A percentile compares a stretch with the other conserved stretches of the same genome.
Evolutionary conservation across 352 stramenopile species (phyloP).

Genomic region (Phytophthora litchii): DNA sequence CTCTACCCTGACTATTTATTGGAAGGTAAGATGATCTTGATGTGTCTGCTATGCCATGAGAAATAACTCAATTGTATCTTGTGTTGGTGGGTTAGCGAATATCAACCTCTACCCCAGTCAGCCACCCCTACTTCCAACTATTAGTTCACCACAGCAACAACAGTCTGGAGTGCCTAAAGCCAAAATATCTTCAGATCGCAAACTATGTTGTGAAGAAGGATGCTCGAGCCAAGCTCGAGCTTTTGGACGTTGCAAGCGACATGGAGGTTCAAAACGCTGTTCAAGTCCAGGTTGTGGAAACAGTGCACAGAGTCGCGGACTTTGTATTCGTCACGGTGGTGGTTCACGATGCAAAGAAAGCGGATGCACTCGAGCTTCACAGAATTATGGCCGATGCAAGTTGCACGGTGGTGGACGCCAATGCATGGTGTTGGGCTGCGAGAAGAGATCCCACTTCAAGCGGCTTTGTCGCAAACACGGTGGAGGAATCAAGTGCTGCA

Average conservation of each 20-base stretch:
- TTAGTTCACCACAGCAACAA: conserved; percentile 24
- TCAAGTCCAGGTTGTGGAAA: conserved; percentile 64
- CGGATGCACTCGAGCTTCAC: conserved; percentile 44
- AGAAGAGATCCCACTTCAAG: conserved; percentile 80
- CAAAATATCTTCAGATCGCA: conserved; percentile 27
- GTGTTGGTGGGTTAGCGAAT: too few relatives aligned
- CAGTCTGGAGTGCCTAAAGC: too few relatives aligned
- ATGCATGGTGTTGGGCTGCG: conserved; percentile 59
- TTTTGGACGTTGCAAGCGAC: conserved; percentile 81
- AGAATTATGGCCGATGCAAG: conserved; percentile 72
- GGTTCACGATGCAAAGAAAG: conserved; percentile 68
- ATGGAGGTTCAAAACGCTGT: conserved; percentile 77
- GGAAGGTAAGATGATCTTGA: too few relatives aligned
- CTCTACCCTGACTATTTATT: too few relatives aligned
- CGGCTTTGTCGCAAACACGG: conserved; percentile 80
- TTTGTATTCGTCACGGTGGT: conserved; percentile 65
- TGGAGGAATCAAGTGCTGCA: conserved; percentile 73
- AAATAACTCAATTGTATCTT: too few relatives aligned
- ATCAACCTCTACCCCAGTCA: too few relatives aligned
- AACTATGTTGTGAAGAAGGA: conserved; percentile 66
- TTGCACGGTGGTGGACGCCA: conserved; percentile 48
- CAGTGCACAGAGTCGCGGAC: conserved; percentile 67
- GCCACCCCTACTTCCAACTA: neutral
- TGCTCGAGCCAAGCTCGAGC: conserved; percentile 77
- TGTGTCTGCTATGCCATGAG: too few relatives aligned